Evolutionary conservation across 2,329 filamentous ascomycete species (phyloP), one percentile per base, ranked within the genome.

Genomic region (Ceratocystis cubensis): DNA sequence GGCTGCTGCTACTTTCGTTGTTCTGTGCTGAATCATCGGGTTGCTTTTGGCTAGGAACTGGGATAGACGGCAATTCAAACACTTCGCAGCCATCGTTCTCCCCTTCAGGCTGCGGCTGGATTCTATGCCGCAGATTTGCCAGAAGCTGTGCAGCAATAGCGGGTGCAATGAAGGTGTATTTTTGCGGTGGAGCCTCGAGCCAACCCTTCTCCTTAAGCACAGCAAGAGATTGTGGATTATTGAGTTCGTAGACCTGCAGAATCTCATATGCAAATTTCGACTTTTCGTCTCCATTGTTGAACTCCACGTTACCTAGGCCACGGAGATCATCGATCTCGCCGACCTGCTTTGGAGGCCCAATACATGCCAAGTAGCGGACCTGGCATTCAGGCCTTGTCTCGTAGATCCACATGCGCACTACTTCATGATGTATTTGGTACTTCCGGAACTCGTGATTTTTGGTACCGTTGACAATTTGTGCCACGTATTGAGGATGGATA

Each of bases 341-440:
- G 0, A 78, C 78, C n/a, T 71, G 66, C 71, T 79, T 78, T 0
- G 78, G 75, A 0, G 75, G 72, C 0, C 80, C 77, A 17, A 86
- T 77, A 10, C 77, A 77, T 15, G 82, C 84, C 79, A 87, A 84
- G 71, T 86, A 86, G 64, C 76, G 79, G 7, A 88, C 73, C 66
- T 80, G 74, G n/a, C 74, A 76, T 8, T 73, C 71, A 0, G 77
- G 81, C 41, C 71, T 74, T 17, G 76, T 82, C 17, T 78, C 77
- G 69, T 85, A 84, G 17, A 88, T 76, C 85, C 85, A 88, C 70
- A 86, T 78, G n/a, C 85, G 82, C 20, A 74, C 76, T 4, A 86
- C 81, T 17, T 78, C 76, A 2, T 75, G 71, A 1, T 83, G 82
- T 25, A 88, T 78, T 62, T 77, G 79, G 75, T 82, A 86, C 17